Evolutionary conservation across 2,329 filamentous ascomycete genomes (phyloP), one percentile per base, ranked within the genome.

Genomic region (Fusarium algeriense): DNA sequence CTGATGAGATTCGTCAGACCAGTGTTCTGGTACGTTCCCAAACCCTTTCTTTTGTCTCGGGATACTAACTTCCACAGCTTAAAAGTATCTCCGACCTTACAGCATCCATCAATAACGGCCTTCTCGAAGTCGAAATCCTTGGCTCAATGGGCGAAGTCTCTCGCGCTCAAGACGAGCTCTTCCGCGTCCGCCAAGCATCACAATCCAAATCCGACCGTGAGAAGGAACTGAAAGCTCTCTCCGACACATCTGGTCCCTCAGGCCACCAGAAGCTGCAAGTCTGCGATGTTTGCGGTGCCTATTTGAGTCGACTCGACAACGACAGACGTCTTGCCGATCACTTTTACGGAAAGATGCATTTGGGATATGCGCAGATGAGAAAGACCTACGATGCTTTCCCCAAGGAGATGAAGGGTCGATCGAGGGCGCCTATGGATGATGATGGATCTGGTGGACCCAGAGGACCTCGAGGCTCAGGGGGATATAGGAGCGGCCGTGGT

Each of bases 281-380:
- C 49, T 99, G 96, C 86, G 96, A 99, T 82, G 96, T 98, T 2
- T 99, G 96, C 81, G 96, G 96, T 69, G 96, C 96, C 9, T 99
- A 98, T 80, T 87, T 99, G 40, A 94, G 91, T 69, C 86, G 96
- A 26, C 87, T 99, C 35, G 96, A 99, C 80, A 99, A 99, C 79
- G 96, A 99, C 80, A 89, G 96, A 38, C 88, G 96, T 34, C 81
- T 99, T 78, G 96, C 96, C 23, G 96, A 99, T 80, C 96, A 99
- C 81, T 99, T 99, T 80, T 98, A 98, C 81, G 96, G 96, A 26
- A 99, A 99, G 86, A 99, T 99, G 96, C 96, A 99, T 79, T 84
- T 99, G 62, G 96, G 96, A 0, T 99, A 98, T 80, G 96, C 96
- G 19, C 93, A 97, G 83, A 99, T 99, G 96, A 90, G 96, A 76